Evolutionary conservation across 257 asterid species (phyloP), one percentile per base, ranked within the genome.

Genomic region (Primulina huaijiensis): DNA sequence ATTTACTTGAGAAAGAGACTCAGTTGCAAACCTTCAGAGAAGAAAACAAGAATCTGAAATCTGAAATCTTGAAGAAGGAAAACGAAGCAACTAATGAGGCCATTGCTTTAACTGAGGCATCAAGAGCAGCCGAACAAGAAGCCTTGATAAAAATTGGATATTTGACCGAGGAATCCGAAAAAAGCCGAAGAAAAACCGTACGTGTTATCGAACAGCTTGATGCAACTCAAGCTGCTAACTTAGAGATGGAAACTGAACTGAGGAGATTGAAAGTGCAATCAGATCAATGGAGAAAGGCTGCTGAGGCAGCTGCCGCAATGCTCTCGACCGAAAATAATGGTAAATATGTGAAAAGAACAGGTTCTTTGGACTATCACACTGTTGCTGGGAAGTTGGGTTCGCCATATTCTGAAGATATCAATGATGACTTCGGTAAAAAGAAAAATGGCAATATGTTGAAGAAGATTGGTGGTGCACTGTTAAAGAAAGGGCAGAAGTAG

Each of bases 231-330:
- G 85, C 81, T n/a, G 71, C 90, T 16, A 88, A 81, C 73, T 31
- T 72, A 0, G 92, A 89, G 72, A 66, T 89, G 80, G 97, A 91
- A 78, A 80, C 86, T 23, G 96, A 91, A 65, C 63, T 91, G 56
- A 80, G 93, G 84, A 85, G 85, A 70, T 62, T 91, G 75, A 89
- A 87, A 58, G 92, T 91, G 75, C 97, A 89, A 61, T 82, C 87
- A 8, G 95, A 89, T 66, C 97, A 91, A 64, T 91, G 97, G 97
- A 84, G 96, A 63, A 91, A 91, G 75, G 96, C 97, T 14, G 96
- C 97, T 25, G 95, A 89, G 79, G 95, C 88, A 0, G 97, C 97
- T 31, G 84, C 89, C 17, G 81, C 92, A 9, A 89, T 91, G 82
- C 87, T 91, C 53, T 68, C 90, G 8, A 72, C 78, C 4, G 88